Evolutionary conservation across 768 basidiomycete species (phyloP).

Genomic region (Hypholoma sublateritium): DNA sequence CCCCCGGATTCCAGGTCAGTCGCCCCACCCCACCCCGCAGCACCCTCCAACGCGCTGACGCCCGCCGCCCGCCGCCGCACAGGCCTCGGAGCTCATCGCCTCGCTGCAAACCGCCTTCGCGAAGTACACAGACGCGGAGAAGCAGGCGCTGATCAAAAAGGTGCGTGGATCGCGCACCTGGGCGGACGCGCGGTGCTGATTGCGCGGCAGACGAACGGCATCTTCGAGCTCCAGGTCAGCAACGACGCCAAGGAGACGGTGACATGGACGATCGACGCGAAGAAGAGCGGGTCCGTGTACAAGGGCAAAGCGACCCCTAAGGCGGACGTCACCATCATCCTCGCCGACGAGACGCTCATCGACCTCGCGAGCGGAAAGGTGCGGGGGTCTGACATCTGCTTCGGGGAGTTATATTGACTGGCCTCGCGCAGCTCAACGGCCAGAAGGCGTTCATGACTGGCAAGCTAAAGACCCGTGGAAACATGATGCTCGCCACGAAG

Average conservation of each 20-base stretch:
- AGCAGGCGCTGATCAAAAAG: conserved; percentile 73
- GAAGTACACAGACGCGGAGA: conserved; percentile 58
- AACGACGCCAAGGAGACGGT: conserved; percentile 70
- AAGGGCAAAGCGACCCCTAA: conserved; percentile 73
- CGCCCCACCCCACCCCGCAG: neutral
- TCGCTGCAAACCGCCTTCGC: conserved; percentile 53
- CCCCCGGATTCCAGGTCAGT: conserved; percentile 69
- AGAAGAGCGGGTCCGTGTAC: conserved; percentile 77
- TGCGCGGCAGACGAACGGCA: conserved; percentile 70
- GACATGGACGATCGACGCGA: conserved; percentile 91
- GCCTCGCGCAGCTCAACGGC: conserved; percentile 61
- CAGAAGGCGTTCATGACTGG: conserved; percentile 98
- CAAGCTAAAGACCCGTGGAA: conserved; percentile 88
- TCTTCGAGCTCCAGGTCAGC: conserved; percentile 83
- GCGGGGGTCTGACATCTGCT: conserved; percentile 7
- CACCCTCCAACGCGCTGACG: neutral
- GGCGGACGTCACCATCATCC: conserved; percentile 78
- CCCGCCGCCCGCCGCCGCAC: neutral
- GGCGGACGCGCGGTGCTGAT: neutral
- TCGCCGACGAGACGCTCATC: conserved; percentile 74
- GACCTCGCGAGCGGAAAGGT: conserved; percentile 77
- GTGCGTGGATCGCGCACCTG: conserved; percentile 28
- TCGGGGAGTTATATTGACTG: neutral
- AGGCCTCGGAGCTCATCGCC: conserved; percentile 71
- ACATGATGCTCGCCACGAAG: conserved; percentile 94